Evolutionary conservation across 1,139 yeast genomes (phyloP).

Genomic region (Candida smagusa): DNA sequence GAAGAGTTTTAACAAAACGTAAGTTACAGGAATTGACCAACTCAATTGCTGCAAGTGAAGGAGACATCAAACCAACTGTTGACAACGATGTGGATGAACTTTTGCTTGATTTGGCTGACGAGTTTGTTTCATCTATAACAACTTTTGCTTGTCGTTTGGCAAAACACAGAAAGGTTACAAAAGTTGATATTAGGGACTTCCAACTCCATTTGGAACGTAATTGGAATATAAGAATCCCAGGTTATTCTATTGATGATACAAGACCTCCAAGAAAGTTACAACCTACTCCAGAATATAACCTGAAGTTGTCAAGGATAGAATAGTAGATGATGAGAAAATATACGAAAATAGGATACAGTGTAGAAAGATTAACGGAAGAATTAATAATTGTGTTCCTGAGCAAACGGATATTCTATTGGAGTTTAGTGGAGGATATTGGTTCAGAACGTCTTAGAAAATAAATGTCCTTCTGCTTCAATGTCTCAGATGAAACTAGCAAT

Average conservation of each 20-base stretch:
- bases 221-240: constrained; percentile 95
- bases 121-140: constrained; percentile 86
- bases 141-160: constrained; percentile 93
- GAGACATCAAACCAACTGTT: constrained; percentile 83
- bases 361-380: no score
- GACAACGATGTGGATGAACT: constrained; percentile 96
- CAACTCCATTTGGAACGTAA: constrained; percentile 91
- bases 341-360: no score
- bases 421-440: no score
- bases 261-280: constrained; percentile 80
- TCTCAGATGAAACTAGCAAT: no score
- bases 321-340: no score
- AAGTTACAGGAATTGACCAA: constrained; percentile 83
- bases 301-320: constrained; percentile 7
- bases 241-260: constrained; percentile 85
- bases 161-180: constrained; percentile 86
- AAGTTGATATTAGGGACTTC: constrained; percentile 81
- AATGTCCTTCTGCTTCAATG: no score
- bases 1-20: constrained; percentile 83
- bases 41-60: constrained; percentile 78
- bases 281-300: constrained; percentile 62
- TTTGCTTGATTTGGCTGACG: constrained; percentile 89
- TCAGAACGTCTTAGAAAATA: no score
- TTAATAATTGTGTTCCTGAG: no score
- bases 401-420: no score